A percentile compares a stretch with the other conserved stretches of the same genome.
phyloP scores from a whole-genome alignment of 2,329 filamentous ascomycete species.

The Hymenoscyphus infarciens region DNA sequence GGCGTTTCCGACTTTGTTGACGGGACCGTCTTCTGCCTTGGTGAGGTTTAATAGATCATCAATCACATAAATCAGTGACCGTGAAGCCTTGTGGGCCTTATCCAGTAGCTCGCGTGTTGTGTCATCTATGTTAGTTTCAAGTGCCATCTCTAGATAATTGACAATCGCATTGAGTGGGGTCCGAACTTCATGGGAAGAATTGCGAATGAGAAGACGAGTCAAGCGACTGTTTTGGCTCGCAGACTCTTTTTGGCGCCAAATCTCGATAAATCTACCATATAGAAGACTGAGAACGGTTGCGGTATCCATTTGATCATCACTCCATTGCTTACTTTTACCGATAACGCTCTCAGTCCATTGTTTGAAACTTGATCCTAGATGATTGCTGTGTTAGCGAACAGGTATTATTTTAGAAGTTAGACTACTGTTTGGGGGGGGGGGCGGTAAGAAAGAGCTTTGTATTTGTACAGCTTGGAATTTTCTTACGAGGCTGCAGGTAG shows the following conservation, averaged over 20 bases:
- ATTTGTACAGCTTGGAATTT: neutral
- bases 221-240: conserved; percentile 20
- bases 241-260: conserved; percentile 26
- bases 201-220: conserved; percentile 23
- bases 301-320: conserved; percentile 28
- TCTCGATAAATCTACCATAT: conserved; percentile 29
- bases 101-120: conserved; percentile 21
- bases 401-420: neutral
- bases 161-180: conserved; percentile 26
- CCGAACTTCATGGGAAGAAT: conserved; percentile 27
- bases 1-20: conserved; percentile 16
- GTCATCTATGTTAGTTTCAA: conserved; percentile 23
- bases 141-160: conserved; percentile 28
- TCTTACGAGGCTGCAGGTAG: conserved; percentile 25
- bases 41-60: conserved; percentile 27
- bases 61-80: conserved; percentile 23
- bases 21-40: conserved; percentile 20
- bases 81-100: conserved; percentile 24
- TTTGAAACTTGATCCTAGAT: conserved; percentile 20
- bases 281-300: conserved; percentile 24
- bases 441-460: neutral
- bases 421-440: neutral
- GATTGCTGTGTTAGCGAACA: neutral
- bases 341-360: conserved; percentile 25
- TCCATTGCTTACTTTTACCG: conserved; percentile 25